These are phyloP conservation scores for Colletotrichum nymphaeae DNA, from an alignment of 2,329 filamentous ascomycete genomes.

Conservation along the genomic window DNA sequence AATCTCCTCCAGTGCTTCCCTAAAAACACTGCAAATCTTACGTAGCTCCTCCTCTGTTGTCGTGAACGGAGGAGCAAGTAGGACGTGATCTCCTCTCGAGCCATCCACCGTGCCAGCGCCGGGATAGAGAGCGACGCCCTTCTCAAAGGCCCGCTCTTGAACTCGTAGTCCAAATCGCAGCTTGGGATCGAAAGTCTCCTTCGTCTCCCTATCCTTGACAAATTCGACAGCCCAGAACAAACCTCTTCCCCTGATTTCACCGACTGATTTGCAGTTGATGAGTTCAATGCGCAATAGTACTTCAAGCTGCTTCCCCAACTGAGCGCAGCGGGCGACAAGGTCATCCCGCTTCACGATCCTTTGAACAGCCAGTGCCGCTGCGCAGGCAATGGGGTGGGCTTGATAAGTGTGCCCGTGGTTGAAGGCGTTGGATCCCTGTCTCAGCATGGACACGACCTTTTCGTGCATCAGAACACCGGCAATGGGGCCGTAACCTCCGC, in stretches of 20 bases:
- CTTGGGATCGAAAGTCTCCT: slow-evolving; percentile 47
- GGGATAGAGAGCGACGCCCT: slow-evolving; percentile 54
- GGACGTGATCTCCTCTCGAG: slow-evolving; percentile 73
- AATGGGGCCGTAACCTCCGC: slow-evolving; percentile 67
- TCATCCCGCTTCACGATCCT: slow-evolving; percentile 48
- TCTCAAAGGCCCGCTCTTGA: slow-evolving; percentile 43
- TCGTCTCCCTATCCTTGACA: slow-evolving; percentile 50
- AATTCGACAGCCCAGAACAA: slow-evolving; percentile 62
- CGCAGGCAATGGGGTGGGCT: slow-evolving; percentile 42
- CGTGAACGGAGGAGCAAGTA: slow-evolving; percentile 77
- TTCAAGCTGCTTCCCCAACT: slow-evolving; percentile 46
- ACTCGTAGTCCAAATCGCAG: slow-evolving; percentile 42
- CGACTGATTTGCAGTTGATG: slow-evolving; percentile 46
- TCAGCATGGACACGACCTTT: slow-evolving; percentile 60
- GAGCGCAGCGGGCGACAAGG: slow-evolving; percentile 46
- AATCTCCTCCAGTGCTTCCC: slow-evolving; percentile 18
- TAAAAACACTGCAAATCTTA: slow-evolving; percentile 18
- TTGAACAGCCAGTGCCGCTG: slow-evolving; percentile 43
- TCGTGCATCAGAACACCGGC: slow-evolving; percentile 64
- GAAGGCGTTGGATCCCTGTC: slow-evolving; percentile 53
- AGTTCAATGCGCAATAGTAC: slow-evolving; percentile 42
- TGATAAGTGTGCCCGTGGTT: slow-evolving; percentile 42
- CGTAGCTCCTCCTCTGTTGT: slow-evolving; percentile 51
- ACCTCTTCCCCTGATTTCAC: slow-evolving; percentile 53
- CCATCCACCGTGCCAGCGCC: slow-evolving; percentile 71